Base-by-base conservation (phyloP, 495 filamentous ascomycete genomes). In the Margaritispora aquatica region DNA sequence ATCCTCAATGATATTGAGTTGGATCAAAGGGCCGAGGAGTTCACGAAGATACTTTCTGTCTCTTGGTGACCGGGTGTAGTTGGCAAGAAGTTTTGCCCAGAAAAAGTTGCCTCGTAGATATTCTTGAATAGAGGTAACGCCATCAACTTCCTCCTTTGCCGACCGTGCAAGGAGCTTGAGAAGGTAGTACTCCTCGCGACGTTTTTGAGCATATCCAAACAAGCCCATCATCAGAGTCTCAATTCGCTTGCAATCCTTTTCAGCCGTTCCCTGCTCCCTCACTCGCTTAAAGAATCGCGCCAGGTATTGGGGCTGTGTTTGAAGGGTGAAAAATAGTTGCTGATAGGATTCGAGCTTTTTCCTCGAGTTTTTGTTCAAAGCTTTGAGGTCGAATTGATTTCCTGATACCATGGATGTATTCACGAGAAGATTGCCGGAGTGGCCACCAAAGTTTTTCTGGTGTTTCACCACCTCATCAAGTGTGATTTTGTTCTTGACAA, bases 401-500 rank as follows among this genome's bases (percentile, higher is more conserved):
- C 86, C 86, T 22, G 89, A 96, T 10, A 89, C 84, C 38, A 96
- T 93, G 48, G 91, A 84, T 13, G 82, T 90, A 70, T 94, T 96
- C 54, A 88, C 87, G 34, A 97, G 77, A 13, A 97, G 77, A 63
- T 81, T 92, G 59, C 90, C 90, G 50, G 91, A 87, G 64, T 95
- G 88, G 1, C 94, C 95, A 55, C 94, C 95, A 66, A 95, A 96
- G 69, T 94, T 94, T 74, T 88, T 93, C 71, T 97, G 95, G 69
- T 97, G 95, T 68, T 88, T 93, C 48, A 97, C 88, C 47, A 99
- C 92, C 77, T 99, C 94, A 69, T 99, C 94, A 1, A 97, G 80
- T 0, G 95, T 97, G 68, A 99, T 99, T 74, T 97, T 99, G 75
- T 97, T 97, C 77, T 97, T 97, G 61, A 97, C 95, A 17, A 99